phyloP scores from a whole-genome alignment of 257 asterid genomes.

The Solanum lycopersicoides region DNA sequence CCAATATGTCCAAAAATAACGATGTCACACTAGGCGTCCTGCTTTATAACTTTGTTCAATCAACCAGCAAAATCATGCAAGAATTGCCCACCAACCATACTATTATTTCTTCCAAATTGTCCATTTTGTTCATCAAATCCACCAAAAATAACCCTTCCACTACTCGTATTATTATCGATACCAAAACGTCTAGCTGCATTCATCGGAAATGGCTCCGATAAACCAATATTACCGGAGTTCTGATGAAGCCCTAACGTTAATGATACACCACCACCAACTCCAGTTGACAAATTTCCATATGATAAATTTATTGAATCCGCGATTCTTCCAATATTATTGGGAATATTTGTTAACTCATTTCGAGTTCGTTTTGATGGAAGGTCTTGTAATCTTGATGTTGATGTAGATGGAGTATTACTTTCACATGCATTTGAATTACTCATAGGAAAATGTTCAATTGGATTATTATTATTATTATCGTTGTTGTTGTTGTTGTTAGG shows the following conservation, averaged over 20 bases:
- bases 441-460: conserved; percentile 16
- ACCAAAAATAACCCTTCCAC: conserved; percentile 38
- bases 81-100: conserved; percentile 42
- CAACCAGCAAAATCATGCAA: conserved; percentile 71
- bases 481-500: conserved; percentile 6
- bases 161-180: conserved; percentile 29
- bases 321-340: neutral
- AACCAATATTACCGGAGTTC: conserved; percentile 32
- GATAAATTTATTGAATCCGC: conserved; percentile 26
- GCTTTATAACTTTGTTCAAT: neutral
- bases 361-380: conserved; percentile 42
- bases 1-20: neutral
- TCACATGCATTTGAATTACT: conserved; percentile 30
- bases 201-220: conserved; percentile 54
- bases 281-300: conserved; percentile 27
- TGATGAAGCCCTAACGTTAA: conserved; percentile 92
- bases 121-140: conserved; percentile 46
- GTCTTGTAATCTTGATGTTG: conserved; percentile 36
- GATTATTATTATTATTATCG: conserved; percentile 8
- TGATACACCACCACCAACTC: conserved; percentile 43
- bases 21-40: neutral
- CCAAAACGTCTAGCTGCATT: conserved; percentile 88
- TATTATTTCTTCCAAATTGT: conserved; percentile 43
- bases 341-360: conserved; percentile 16
- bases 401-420: conserved; percentile 18